phyloP scores from a whole-genome alignment of 2,329 filamentous ascomycete genomes.

The Lasiodiplodia sp. region DNA sequence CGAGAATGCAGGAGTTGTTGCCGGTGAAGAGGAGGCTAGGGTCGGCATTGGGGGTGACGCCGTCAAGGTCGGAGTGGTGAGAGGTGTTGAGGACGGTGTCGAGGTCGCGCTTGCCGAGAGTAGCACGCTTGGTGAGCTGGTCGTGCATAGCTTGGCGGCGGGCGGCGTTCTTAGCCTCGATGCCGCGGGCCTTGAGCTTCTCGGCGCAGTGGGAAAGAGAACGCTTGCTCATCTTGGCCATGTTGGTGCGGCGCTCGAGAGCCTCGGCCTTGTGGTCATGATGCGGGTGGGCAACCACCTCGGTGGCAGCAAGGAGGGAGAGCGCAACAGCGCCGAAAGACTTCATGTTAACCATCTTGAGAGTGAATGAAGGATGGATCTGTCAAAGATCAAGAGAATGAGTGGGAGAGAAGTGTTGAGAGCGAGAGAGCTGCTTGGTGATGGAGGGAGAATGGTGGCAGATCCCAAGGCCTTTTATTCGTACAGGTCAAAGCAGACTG shows the following conservation, averaged over 20 bases:
- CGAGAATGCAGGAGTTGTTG: slow-evolving; percentile 46
- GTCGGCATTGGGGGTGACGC: slow-evolving; percentile 40
- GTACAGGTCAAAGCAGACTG: neutral
- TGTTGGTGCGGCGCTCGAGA: slow-evolving; percentile 45
- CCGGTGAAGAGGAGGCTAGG: slow-evolving; percentile 40
- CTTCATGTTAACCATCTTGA: slow-evolving; percentile 28
- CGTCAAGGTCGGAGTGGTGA: slow-evolving; percentile 42
- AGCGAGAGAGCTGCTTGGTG: neutral
- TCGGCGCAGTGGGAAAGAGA: slow-evolving; percentile 50
- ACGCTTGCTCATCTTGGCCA: slow-evolving; percentile 32
- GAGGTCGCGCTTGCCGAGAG: slow-evolving; percentile 36
- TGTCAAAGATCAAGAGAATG: neutral
- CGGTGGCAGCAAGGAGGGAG: slow-evolving; percentile 38
- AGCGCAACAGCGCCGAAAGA: slow-evolving; percentile 35
- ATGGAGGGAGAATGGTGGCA: neutral
- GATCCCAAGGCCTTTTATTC: slow-evolving; percentile 4
- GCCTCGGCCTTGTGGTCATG: slow-evolving; percentile 47
- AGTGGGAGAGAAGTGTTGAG: neutral
- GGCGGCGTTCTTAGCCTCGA: slow-evolving; percentile 51
- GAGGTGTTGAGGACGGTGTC: slow-evolving; percentile 33
- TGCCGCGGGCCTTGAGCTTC: slow-evolving; percentile 48
- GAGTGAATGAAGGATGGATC: neutral
- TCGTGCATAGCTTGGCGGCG: slow-evolving; percentile 51
- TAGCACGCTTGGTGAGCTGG: slow-evolving; percentile 47
- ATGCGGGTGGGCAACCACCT: slow-evolving; percentile 48